Conservation (phyloP, 73 alveolate species). For the Breviolum minutum region DNA sequence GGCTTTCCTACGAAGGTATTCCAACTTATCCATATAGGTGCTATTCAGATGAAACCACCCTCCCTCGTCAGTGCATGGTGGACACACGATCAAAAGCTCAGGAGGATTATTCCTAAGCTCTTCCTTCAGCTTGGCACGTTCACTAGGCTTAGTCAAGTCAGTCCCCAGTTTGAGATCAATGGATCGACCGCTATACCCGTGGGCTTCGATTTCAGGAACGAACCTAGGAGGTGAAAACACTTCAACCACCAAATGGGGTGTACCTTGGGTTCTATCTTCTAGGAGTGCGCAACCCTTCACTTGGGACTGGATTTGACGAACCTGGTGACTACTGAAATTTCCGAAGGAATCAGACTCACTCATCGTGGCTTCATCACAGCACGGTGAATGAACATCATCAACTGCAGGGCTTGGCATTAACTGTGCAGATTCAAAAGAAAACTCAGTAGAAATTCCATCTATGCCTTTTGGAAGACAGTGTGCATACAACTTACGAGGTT, state of each 20-base stretch:
- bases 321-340: neutral
- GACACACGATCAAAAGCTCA: neutral
- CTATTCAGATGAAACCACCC: constrained; percentile 1
- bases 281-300: neutral
- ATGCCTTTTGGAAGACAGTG: no score
- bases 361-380: neutral
- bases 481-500: no score
- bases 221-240: constrained; percentile 7
- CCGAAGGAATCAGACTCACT: neutral
- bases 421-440: neutral
- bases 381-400: neutral
- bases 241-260: neutral
- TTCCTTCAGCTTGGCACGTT: neutral
- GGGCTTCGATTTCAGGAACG: neutral
- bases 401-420: neutral
- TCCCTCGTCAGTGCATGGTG: neutral
- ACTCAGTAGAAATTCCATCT: no score
- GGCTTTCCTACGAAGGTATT: neutral
- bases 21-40: neutral
- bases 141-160: neutral
- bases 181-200: neutral
- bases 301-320: neutral
- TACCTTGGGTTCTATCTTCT: neutral
- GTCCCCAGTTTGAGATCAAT: neutral
- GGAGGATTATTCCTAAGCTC: neutral